These are phyloP conservation scores for Babesia bigemina DNA, from an alignment of 169 alveolate species.

Conservation along the genomic window DNA sequence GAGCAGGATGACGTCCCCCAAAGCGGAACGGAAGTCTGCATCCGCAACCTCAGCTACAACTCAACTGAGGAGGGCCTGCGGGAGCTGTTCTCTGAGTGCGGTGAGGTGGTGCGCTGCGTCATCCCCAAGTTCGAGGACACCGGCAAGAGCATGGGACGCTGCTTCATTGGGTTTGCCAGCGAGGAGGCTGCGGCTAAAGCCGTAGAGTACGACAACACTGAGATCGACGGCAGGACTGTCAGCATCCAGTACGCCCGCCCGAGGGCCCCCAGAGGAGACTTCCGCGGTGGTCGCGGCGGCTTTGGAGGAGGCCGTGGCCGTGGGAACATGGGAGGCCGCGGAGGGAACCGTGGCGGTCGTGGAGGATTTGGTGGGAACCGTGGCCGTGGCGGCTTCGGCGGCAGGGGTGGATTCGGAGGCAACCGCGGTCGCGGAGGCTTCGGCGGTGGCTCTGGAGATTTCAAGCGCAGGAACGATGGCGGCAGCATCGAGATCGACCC, in stretches of 20 bases:
- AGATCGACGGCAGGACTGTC: conserved; percentile 79
- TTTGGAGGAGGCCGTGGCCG: conserved; percentile 78
- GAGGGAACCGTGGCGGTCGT: conserved; percentile 65
- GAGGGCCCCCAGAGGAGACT: conserved; percentile 70
- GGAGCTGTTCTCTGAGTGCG: conserved; percentile 78
- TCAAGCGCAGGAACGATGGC: conserved; percentile 13
- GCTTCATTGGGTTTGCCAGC: conserved; percentile 72
- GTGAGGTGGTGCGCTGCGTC: conserved; percentile 66
- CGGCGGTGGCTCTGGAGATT: conserved; percentile 17
- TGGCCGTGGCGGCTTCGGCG: conserved; percentile 1
- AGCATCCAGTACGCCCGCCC: conserved; percentile 79
- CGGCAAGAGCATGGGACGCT: conserved; percentile 78
- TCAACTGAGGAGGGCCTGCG: conserved; percentile 78
- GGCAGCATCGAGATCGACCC: conserved; percentile 34
- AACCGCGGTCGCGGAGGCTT: conserved; percentile 27
- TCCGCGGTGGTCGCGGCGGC: conserved; percentile 73
- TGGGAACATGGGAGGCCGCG: conserved; percentile 76
- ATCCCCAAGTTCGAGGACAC: conserved; percentile 79
- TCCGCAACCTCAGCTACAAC: conserved; percentile 75
- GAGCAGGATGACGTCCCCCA: conserved; percentile 23
- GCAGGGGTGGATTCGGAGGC: conserved; percentile 30
- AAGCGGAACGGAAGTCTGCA: conserved; percentile 58
- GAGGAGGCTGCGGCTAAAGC: conserved; percentile 81
- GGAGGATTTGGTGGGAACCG: conserved; percentile 70
- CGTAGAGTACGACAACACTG: conserved; percentile 78